phyloP scores from a whole-genome alignment of 345 rosid genomes.

The Iberis pinnata region DNA sequence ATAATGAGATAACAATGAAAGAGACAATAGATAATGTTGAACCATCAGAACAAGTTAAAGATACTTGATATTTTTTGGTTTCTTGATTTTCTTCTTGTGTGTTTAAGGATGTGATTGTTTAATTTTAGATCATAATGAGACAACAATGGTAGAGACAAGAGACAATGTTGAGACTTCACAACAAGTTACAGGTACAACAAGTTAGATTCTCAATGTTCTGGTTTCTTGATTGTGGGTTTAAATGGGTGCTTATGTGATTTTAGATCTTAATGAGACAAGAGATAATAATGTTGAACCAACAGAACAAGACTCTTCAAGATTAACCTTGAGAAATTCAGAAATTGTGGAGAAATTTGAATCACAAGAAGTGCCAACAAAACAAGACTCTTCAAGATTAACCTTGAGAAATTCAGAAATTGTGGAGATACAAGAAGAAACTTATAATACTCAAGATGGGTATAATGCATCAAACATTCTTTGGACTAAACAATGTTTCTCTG shows the following conservation, averaged over 20 bases:
- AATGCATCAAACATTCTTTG: conserved; percentile 75
- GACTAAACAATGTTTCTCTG: conserved; percentile 67
- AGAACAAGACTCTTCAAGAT: conserved; percentile 44
- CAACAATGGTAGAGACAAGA: conserved; percentile 51
- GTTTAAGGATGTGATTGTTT: conserved; percentile 44
- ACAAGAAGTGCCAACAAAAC: too few relatives aligned
- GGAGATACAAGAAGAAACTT: conserved; percentile 20
- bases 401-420: neutral
- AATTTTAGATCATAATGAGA: conserved; percentile 44
- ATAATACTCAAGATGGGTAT: conserved; percentile 37
- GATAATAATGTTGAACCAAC: conserved; percentile 46
- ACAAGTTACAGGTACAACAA: too few relatives aligned
- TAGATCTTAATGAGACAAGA: conserved; percentile 38
- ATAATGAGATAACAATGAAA: too few relatives aligned
- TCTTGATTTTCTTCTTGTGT: conserved; percentile 19
- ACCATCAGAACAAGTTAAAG: too few relatives aligned
- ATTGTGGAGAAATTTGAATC: conserved; percentile 25
- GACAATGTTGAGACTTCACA: conserved; percentile 47
- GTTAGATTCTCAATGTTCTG: too few relatives aligned
- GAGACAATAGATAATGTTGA: conserved; percentile 43
- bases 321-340: conserved; percentile 54
- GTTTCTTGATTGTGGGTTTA: conserved; percentile 10
- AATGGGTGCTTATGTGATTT: conserved; percentile 57
- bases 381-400: conserved; percentile 23
- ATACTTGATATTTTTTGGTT: neutral